Evolutionary conservation across 306 rosid species (phyloP).

Genomic region (Prunus mira): DNA sequence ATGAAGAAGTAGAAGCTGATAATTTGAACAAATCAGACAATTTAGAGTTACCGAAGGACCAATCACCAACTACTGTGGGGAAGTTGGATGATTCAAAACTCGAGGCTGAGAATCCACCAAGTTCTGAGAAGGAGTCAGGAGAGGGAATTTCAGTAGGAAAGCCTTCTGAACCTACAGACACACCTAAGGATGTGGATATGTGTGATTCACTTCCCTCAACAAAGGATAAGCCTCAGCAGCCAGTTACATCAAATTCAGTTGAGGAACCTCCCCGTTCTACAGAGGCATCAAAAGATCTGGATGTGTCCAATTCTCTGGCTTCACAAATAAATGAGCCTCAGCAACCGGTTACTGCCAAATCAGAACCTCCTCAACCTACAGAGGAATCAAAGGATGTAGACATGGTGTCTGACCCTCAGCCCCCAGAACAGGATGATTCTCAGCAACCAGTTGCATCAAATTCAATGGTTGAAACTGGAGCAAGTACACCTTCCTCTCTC

Average conservation of each 20-base stretch:
- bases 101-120: conserved; percentile 41
- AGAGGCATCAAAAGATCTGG: conserved; percentile 35
- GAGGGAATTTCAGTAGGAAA: conserved; percentile 40
- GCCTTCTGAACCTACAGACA: conserved; percentile 32
- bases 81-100: conserved; percentile 38
- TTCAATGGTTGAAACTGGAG: conserved; percentile 38
- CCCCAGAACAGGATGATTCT: conserved; percentile 34
- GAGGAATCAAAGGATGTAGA: conserved; percentile 46
- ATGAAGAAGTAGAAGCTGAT: conserved; percentile 32
- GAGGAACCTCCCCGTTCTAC: conserved; percentile 30
- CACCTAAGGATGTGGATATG: conserved; percentile 34
- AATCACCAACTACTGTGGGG: conserved; percentile 30
- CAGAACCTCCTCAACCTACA: conserved; percentile 35
- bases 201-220: conserved; percentile 42
- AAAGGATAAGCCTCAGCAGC: conserved; percentile 41
- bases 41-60: conserved; percentile 40
- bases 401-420: conserved; percentile 36
- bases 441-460: conserved; percentile 38
- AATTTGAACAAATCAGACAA: conserved; percentile 37
- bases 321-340: conserved; percentile 24
- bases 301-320: conserved; percentile 33
- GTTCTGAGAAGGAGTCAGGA: conserved; percentile 37
- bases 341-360: conserved; percentile 20
- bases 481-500: conserved; percentile 30
- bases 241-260: conserved; percentile 31